Evolutionary conservation across 768 basidiomycete genomes (phyloP), one percentile per base, ranked within the genome.

Genomic region (Tephrocybe rancida): DNA sequence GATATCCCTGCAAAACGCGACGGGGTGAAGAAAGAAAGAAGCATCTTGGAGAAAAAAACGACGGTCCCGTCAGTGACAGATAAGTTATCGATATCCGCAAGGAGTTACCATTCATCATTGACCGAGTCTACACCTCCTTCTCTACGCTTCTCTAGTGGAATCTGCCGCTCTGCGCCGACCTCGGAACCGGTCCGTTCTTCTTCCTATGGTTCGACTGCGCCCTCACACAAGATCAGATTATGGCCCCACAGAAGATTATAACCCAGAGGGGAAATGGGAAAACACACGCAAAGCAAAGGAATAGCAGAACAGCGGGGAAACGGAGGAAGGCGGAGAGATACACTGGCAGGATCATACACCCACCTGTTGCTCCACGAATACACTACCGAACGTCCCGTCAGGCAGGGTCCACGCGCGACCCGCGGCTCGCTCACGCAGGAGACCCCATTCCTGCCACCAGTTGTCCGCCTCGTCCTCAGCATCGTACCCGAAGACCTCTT

Each of bases 381-480:
- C 24, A 46, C 7, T 48, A 56, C 29, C 25, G 7, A 51, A 34
- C 18, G 27, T 27, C 16, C 24, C 45, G 8, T 22, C 42, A 18
- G 35, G 35, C 14, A n/a, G 18, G 41, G 18, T n/a, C 13, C 32
- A 26, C 14, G 11, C n/a, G 32, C 55, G 45, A n/a, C 50, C 50
- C 83, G 13, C 73, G 6, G 73, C 71, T 24, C 71, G 59, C 61
- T 80, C 70, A 41, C 72, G 66, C 48, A 80, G 66, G 22, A 79
- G 54, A 8, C 81, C 81, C 77, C 79, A 82, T 50, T 76, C 70
- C 27, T 78, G 64, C 81, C 83, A 84, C 83, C 83, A 85, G 52
- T 84, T 76, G 50, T 83, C 81, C 7, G 81, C 83, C 24, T 80
- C 79, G 26, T 85, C 82, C 60, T 80, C 78, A 19, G 81, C 78